Evolutionary conservation across 768 basidiomycete species (phyloP).

Genomic region (Lentinula guzmanii): DNA sequence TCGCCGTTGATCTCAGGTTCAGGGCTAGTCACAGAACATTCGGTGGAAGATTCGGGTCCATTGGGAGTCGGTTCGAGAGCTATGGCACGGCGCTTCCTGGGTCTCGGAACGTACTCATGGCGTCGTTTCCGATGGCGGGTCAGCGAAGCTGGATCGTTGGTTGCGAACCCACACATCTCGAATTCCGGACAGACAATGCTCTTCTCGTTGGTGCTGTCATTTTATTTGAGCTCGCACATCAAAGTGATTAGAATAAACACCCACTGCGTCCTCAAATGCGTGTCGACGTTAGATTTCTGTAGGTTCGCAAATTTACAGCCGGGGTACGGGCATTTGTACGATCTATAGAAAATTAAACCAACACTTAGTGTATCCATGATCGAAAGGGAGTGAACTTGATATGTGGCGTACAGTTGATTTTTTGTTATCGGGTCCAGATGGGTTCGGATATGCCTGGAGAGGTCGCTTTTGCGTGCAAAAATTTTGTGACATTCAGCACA

Average conservation of each 20-base stretch:
- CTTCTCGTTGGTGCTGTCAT: neutral
- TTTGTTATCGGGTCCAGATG: neutral
- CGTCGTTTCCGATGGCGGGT: neutral
- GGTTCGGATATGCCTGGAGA: neutral
- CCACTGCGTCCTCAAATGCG: neutral
- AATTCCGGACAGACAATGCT: neutral
- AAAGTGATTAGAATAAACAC: neutral
- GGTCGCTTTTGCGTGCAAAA: neutral
- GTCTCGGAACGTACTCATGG: neutral
- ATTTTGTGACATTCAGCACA: neutral
- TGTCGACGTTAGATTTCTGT: neutral
- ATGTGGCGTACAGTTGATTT: neutral
- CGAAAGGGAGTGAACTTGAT: neutral
- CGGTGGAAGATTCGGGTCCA: neutral
- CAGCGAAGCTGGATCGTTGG: neutral
- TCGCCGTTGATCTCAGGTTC: neutral
- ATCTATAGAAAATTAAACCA: neutral
- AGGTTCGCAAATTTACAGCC: neutral
- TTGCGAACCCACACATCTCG: neutral
- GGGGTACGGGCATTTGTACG: neutral
- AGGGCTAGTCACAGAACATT: neutral
- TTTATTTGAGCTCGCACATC: neutral
- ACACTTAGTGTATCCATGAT: too few relatives aligned
- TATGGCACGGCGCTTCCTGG: neutral
- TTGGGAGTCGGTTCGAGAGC: neutral